Base-by-base conservation (phyloP, 345 rosid species). In the Eucalyptus melliodora region DNA sequence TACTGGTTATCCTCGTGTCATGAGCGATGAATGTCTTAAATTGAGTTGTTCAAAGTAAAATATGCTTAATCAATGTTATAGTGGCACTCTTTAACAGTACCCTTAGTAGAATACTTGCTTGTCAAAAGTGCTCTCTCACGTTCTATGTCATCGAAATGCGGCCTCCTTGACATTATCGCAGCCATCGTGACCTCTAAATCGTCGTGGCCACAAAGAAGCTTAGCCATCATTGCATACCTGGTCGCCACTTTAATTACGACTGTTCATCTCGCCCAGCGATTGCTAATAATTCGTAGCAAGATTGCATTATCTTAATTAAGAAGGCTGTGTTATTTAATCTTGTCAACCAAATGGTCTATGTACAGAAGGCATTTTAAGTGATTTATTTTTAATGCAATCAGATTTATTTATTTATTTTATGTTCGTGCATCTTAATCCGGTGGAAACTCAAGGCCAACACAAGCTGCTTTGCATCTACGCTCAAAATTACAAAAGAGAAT, bases 61-160 rank as follows among this genome's bases (percentile, higher is more conserved):
- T 34, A 72, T 37, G 3, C 4, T 19, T 23, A 6, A 77, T 7
- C 3, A 37, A 7, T 6, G 47, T 11, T 4, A 23, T 0, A 0
- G 15, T 3, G 47, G 26, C 14, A 37, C 21, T 65, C 77, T 15
- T n/a, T 65, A 72, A 3, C 2, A 7, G 27, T 12, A 37, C 47
- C 5, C 27, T 40, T 77, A 10, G 6, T 21, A 11, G 1, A 40
- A 37, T 6, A 11, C 47, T 72, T 72, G 8, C 26, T 19, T 1
- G 15, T 72, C 15, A 24, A 3, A 72, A 19, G 14, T 6, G 26
- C 82, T 19, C 27, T 6, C 45, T 40, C 26, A 11, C 13, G 4
- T 19, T 37, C 83, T 37, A 1, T 5, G 45, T 37, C 27, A 40
- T 72, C 27, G 13, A 72, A 42, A 19, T 19, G 8, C 45, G 4